These are phyloP conservation scores for Ophiostoma australiae DNA, from an alignment of 2,329 filamentous ascomycete species.

Conservation along the genomic window DNA sequence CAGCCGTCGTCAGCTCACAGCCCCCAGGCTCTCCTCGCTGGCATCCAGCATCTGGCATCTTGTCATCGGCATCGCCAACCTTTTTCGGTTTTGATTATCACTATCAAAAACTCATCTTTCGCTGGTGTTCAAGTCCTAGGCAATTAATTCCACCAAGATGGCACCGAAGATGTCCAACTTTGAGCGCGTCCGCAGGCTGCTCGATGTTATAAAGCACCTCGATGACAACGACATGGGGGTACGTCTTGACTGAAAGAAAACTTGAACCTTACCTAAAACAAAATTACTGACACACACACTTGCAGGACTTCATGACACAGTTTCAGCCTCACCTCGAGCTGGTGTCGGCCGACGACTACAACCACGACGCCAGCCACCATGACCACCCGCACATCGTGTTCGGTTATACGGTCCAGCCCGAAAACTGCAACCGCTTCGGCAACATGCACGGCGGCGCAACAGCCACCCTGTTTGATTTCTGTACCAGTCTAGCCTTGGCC, in stretches of 20 bases:
- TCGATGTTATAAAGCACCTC: conserved; percentile 17
- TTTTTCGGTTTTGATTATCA: not conserved
- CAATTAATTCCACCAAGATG: not conserved
- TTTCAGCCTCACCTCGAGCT: conserved; percentile 43
- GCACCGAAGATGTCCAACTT: conserved; percentile 11
- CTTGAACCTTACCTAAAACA: too few relatives aligned
- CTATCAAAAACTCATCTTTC: not conserved
- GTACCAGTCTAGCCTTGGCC: conserved; percentile 55
- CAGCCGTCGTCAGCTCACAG: not conserved
- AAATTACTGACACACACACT: too few relatives aligned
- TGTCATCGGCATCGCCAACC: not conserved
- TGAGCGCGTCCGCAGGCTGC: conserved; percentile 21
- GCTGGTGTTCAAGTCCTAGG: not conserved
- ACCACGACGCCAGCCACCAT: conserved; percentile 12
- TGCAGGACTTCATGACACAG: conserved; percentile 39
- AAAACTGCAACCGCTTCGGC: conserved; percentile 49
- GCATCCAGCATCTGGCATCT: not conserved
- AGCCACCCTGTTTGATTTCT: conserved; percentile 62
- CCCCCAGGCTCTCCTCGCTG: not conserved
- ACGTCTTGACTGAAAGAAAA: not conserved
- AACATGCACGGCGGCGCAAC: conserved; percentile 61
- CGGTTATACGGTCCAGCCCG: conserved; percentile 44
- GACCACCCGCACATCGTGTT: conserved; percentile 32
- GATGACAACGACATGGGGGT: conserved; percentile 12
- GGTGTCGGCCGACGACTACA: conserved; percentile 33